Base-by-base conservation (phyloP, 306 rosid species). In the Rosa rugosa region DNA sequence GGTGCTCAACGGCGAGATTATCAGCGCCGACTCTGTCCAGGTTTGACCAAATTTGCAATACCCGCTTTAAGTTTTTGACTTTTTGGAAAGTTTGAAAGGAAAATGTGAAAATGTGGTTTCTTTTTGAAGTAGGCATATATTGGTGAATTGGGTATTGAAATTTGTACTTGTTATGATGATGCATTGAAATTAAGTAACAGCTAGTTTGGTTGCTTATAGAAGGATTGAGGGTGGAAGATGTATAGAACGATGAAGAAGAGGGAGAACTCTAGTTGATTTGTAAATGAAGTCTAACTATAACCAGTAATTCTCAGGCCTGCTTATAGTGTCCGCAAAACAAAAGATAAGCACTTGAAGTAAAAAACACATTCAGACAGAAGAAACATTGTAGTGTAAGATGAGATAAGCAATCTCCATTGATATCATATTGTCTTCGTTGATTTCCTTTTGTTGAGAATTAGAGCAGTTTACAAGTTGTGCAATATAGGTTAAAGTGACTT, bases 11-110 rank as follows among this genome's bases (percentile, higher is more conserved):
- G 98, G 98, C 12, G 97, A 95, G 88, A 95, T 95, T 56, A 84
- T 95, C 68, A 95, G 97, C 60, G 97, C 98, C 9, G 98, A 95
- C 79, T 95, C 99, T 69, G 96, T 95, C 38, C 97, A 95, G 99
- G 98, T 93, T 36, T 64, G 57, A 16, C 14, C 60, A 7, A 13
- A 54, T 4, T 1, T 2, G 34, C 40, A 66, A 11, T 66, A 38
- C 51, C 44, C 70, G 47, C 31, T 74, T 22, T 14, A 31, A 12
- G 44, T 71, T 4, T 50, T 51, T 36, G 68, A 9, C 68, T 63
- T 63, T 63, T 22, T 8, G 25, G 31, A n/a, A 9, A 14, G 25
- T n/a, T 57, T 8, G 27, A 7, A 27, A 25, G 8, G 11, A 69
- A 77, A 66, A 38, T 77, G 73, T 23, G 25, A 49, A 67, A 77